Evolutionary conservation across 1,139 yeast species (phyloP).

Genomic region (Sugiyamaella xylanicola): DNA sequence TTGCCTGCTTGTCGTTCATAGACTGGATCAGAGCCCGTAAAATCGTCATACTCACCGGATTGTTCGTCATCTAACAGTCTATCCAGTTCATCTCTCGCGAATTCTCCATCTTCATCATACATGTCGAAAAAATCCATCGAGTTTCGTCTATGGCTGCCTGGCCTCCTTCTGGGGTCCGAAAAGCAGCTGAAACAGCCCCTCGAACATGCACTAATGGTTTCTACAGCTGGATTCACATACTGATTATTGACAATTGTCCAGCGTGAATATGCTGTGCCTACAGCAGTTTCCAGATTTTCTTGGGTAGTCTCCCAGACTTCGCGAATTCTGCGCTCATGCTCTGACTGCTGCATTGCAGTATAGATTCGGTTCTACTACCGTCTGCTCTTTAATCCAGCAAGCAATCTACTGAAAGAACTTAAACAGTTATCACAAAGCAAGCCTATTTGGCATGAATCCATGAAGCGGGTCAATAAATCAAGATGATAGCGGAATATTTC

Average conservation of each 20-base stretch:
- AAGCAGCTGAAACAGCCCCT: slow-evolving; percentile 24
- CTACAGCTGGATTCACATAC: slow-evolving; percentile 30
- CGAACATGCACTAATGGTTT: slow-evolving; percentile 21
- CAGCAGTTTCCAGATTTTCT: slow-evolving; percentile 37
- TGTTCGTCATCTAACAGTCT: slow-evolving; percentile 30
- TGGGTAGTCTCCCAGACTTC: slow-evolving; percentile 38
- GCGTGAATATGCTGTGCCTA: slow-evolving; percentile 36
- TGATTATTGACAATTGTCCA: slow-evolving; percentile 29
- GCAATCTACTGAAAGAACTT: too few relatives aligned
- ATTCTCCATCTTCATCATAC: slow-evolving; percentile 39
- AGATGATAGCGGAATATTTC: too few relatives aligned
- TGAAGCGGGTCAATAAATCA: too few relatives aligned
- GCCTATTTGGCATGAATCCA: too few relatives aligned
- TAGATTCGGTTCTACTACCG: too few relatives aligned
- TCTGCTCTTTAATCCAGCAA: too few relatives aligned
- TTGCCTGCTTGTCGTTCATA: slow-evolving; percentile 3
- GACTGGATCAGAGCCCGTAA: not conserved
- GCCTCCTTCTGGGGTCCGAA: slow-evolving; percentile 20
- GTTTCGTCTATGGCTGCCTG: slow-evolving; percentile 28
- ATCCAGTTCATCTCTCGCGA: slow-evolving; percentile 37
- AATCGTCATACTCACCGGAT: slow-evolving; percentile 20
- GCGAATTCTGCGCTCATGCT: slow-evolving; percentile 31
- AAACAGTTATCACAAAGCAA: too few relatives aligned
- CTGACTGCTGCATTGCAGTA: slow-evolving; percentile 29
- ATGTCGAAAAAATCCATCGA: slow-evolving; percentile 37